These are phyloP conservation scores for Olyra latifolia DNA, from an alignment of 176 grass and related monocot genomes.

Conservation along the genomic window DNA sequence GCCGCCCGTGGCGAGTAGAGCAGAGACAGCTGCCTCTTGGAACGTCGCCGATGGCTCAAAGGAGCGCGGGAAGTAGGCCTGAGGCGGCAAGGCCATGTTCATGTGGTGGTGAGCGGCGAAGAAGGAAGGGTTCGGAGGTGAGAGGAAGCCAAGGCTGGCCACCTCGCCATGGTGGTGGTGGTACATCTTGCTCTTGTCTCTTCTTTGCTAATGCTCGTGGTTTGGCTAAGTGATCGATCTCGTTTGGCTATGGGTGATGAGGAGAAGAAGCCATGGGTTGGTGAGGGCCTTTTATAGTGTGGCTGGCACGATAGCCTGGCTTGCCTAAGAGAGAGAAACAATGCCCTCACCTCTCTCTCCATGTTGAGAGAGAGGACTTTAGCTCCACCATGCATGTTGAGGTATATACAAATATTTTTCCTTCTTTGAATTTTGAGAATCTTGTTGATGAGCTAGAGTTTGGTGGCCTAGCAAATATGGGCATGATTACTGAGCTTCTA, in stretches of 20 bases:
- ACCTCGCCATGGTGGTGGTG: conserved; percentile 60
- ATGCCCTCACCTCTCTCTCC: conserved; percentile 1
- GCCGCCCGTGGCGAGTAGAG: neutral
- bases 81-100: conserved; percentile 50
- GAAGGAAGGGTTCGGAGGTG: conserved; percentile 47
- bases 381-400: conserved; percentile 16
- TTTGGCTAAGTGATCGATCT: conserved; percentile 19
- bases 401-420: neutral
- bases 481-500: conserved; percentile 2
- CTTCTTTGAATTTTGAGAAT: conserved; percentile 9
- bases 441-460: conserved; percentile 16
- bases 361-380: conserved; percentile 13
- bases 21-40: neutral
- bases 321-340: conserved; percentile 29
- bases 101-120: conserved; percentile 65
- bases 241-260: conserved; percentile 37
- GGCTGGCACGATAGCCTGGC: conserved; percentile 18
- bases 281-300: conserved; percentile 67
- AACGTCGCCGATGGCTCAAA: conserved; percentile 21
- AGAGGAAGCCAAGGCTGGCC: conserved; percentile 63
- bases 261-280: conserved; percentile 46
- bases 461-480: conserved; percentile 21
- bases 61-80: conserved; percentile 42
- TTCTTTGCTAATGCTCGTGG: conserved; percentile 21
- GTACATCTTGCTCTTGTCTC: conserved; percentile 46